Evolutionary conservation across 371 early-diverging fungal genomes (phyloP), one percentile per base, ranked within the genome.

Genomic region (Circinella umbellata): DNA sequence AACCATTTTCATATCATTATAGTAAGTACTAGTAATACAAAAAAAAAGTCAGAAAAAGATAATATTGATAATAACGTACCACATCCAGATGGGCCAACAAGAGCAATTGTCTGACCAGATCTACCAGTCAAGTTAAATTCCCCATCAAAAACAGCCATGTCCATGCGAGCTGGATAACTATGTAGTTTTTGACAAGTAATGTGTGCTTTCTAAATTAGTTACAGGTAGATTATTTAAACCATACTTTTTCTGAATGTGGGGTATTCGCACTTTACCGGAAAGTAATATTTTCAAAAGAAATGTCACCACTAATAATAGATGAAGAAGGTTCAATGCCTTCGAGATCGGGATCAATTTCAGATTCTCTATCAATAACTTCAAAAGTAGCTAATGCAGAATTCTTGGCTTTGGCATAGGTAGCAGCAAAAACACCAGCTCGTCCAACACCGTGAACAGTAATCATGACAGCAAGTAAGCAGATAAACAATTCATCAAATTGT

Each of bases 341-440:
- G 55, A 84, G 71, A 42, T 89, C 85, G 35, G 90, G 85, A 78
- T 95, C 90, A 78, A 95, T 95, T 15, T 67, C 61, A 14, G 94
- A 85, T 49, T 71, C 65, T 48, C 93, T 88, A 69, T 96, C 94
- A 37, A 95, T 74, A 3, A 94, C 66, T 18, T 85, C 87, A 75
- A 93, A 92, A 42, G 93, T 87, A 37, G 86, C 81, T 70, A 91
- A 83, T 13, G 96, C 94, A 37, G 96, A 91, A 61, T 89, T 79
- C 73, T 93, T 91, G 42, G 95, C 97, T 48, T 89, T 90, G 53
- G 87, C 87, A 66, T 86, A 83, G 34, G 91, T 88, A 27, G 92
- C 83, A 37, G 83, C 75, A 65, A 81, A 85, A 13, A 82, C 81
- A 11, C 86, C 77, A 4, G 86, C 77, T 65, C 89, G 86, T 20